A percentile compares a stretch with the other conserved stretches of the same genome.
Conservation (phyloP, 1,139 yeast species). For the Yamadazyma diospyri region DNA sequence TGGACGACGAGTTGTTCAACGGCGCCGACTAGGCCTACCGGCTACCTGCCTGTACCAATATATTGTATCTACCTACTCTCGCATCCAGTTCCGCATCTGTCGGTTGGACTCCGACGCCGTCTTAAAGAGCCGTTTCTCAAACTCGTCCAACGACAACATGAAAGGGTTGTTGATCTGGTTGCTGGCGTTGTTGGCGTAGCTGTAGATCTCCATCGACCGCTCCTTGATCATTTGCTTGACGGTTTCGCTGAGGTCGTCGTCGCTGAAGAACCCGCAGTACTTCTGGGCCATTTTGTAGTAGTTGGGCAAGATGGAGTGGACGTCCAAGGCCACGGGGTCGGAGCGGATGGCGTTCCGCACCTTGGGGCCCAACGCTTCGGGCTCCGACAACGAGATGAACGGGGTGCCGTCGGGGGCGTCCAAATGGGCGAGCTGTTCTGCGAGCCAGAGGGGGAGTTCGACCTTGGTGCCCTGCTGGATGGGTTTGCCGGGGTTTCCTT, state of each 20-base stretch:
- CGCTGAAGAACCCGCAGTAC: conserved; percentile 72
- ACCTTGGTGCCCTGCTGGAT: conserved; percentile 62
- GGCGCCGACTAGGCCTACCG: no score
- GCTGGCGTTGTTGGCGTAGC: conserved; percentile 58
- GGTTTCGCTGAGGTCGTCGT: conserved; percentile 56
- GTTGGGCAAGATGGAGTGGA: conserved; percentile 63
- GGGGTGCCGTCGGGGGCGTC: conserved; percentile 43
- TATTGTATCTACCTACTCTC: conserved; percentile 13
- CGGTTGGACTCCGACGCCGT: conserved; percentile 59
- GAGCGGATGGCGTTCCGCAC: conserved; percentile 82
- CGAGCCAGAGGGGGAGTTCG: conserved; percentile 88
- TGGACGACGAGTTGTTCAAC: conserved; percentile 21
- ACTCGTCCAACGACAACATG: conserved; percentile 67
- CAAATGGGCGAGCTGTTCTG: conserved; percentile 67
- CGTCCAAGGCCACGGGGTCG: conserved; percentile 62
- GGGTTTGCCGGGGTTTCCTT: conserved; percentile 71
- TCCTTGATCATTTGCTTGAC: conserved; percentile 54
- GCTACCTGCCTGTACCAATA: conserved; percentile 35
- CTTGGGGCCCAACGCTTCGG: conserved; percentile 59
- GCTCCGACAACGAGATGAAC: conserved; percentile 67
- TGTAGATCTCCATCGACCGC: conserved; percentile 69
- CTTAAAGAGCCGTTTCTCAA: conserved; percentile 61
- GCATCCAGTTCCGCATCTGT: conserved; percentile 61
- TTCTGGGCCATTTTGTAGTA: conserved; percentile 67
- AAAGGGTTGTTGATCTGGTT: conserved; percentile 48